Percentiles rank a stretch among this genome's conserved stretches.
These are phyloP conservation scores for Pterocarpus macrocarpus DNA, from an alignment of 306 rosid genomes.

Conservation along the genomic window DNA sequence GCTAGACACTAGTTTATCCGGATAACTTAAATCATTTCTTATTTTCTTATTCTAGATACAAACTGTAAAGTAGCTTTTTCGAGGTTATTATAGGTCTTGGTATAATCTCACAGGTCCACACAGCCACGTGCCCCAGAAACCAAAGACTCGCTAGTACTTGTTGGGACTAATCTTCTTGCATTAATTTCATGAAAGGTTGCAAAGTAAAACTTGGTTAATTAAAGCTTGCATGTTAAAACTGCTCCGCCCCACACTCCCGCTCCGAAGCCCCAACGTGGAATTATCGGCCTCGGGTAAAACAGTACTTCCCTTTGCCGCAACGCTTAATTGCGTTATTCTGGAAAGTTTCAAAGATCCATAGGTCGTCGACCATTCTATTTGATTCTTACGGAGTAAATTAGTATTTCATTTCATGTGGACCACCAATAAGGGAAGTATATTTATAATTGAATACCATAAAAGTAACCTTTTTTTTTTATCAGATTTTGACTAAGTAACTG, in stretches of 20 bases:
- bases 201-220: background rate
- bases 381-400: background rate
- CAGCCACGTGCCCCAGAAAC: background rate
- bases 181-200: background rate
- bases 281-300: constrained; percentile 8
- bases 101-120: constrained; percentile 1
- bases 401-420: background rate
- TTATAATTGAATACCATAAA: background rate
- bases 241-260: background rate
- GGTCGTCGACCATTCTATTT: background rate
- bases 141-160: background rate
- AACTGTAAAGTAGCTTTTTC: too few relatives aligned
- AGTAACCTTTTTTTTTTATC: background rate
- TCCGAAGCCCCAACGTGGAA: background rate
- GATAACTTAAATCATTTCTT: too few relatives aligned
- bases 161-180: background rate
- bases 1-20: background rate
- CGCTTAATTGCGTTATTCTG: background rate
- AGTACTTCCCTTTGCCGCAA: constrained; percentile 30
- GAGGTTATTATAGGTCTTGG: too few relatives aligned
- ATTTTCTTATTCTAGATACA: too few relatives aligned
- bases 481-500: background rate
- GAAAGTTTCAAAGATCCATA: background rate
- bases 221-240: background rate
- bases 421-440: background rate